Evolutionary conservation across 495 filamentous ascomycete genomes (phyloP).

Genomic region (Pyrenula massariospora): DNA sequence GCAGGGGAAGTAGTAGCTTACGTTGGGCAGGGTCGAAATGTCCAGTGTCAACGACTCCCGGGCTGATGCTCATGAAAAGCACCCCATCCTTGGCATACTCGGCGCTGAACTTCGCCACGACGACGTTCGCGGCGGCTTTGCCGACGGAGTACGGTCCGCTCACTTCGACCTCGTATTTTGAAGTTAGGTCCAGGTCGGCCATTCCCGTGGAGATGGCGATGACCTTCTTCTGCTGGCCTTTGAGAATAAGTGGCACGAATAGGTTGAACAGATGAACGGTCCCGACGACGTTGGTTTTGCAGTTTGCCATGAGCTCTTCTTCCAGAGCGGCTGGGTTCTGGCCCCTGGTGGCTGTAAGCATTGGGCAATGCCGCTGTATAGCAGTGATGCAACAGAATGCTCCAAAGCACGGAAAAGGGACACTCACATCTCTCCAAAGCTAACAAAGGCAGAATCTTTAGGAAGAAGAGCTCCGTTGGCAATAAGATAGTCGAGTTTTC

Average conservation of each 20-base stretch:
- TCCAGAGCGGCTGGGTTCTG: conserved; percentile 12
- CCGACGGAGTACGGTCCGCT: conserved; percentile 18
- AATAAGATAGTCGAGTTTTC: conserved; percentile 24
- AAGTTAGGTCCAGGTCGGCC: conserved; percentile 14
- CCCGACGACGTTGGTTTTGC: conserved; percentile 23
- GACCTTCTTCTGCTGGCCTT: conserved; percentile 33
- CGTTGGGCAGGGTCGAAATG: background rate
- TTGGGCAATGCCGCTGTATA: background rate
- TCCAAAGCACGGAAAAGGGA: background rate
- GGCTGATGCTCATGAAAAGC: conserved; percentile 9
- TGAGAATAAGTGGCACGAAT: conserved; percentile 29
- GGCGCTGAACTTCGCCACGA: conserved; percentile 1
- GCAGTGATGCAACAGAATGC: background rate
- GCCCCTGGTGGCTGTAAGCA: conserved; percentile 6
- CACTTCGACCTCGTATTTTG: conserved; percentile 12
- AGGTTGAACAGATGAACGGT: conserved; percentile 29
- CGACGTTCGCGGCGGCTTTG: conserved; percentile 19
- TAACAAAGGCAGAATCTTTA: conserved; percentile 8
- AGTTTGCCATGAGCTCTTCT: conserved; percentile 7
- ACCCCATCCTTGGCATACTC: conserved; percentile 4
- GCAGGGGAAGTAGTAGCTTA: background rate
- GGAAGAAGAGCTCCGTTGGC: conserved; percentile 20
- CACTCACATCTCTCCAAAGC: conserved; percentile 13
- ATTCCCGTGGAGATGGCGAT: conserved; percentile 26
- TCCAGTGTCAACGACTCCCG: conserved; percentile 17